Evolutionary conservation across 352 stramenopile genomes (phyloP).

Genomic region (Globisporangium iwayamae): DNA sequence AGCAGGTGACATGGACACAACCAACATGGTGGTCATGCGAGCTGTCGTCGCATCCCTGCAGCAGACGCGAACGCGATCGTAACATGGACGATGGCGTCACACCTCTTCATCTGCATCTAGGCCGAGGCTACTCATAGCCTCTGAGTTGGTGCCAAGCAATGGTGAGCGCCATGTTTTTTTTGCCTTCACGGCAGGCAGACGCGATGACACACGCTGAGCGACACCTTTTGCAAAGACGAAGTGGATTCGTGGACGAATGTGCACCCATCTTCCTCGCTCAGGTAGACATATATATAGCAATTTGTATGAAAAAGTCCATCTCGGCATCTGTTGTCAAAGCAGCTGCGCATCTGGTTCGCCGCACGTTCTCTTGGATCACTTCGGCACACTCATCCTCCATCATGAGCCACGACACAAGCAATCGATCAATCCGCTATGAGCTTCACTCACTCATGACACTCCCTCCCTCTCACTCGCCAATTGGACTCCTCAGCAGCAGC

Average conservation of each 20-base stretch:
- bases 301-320: background rate
- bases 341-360: slow-evolving; percentile 5
- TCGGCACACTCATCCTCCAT: background rate
- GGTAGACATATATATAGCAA: background rate
- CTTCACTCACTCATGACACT: background rate
- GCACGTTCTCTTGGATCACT: slow-evolving; percentile 4
- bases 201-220: too few species aligned
- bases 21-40: background rate
- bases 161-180: too few species aligned
- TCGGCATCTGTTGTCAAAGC: background rate
- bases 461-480: background rate
- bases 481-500: background rate
- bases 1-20: background rate
- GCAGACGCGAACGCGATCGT: too few species aligned
- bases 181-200: too few species aligned
- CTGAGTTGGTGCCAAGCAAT: too few species aligned
- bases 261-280: background rate
- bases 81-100: too few species aligned
- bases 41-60: background rate
- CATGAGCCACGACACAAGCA: too few species aligned
- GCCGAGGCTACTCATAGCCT: too few species aligned
- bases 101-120: too few species aligned
- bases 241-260: too few species aligned
- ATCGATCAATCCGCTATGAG: too few species aligned
- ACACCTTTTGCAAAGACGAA: too few species aligned